Evolutionary conservation across 208 protist species (phyloP), one percentile per base, ranked within the genome.

Genomic region (Crithidia mellificae): DNA sequence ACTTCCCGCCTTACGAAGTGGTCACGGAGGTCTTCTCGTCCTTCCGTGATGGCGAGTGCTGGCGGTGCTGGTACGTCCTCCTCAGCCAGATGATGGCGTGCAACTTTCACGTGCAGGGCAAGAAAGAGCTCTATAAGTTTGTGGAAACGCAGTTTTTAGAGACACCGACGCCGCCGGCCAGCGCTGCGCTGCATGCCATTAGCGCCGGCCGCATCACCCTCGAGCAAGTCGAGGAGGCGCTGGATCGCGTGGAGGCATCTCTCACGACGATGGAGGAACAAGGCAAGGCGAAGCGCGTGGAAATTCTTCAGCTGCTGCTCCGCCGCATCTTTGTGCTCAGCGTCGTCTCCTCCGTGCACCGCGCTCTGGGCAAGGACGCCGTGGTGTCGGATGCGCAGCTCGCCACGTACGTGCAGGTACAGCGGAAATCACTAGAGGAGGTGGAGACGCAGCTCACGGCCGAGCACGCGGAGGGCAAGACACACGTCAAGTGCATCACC

Each of bases 31-130:
- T 54, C 8, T 52, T 68, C 39, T 58, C 38, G 9, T 20, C 29
- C 25, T 58, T 66, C 30, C 38, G 56, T 41, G 56, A 65, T 11
- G 46, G 56, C 14, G 63, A 76, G 17, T 39, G 47, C 30, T 76
- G 70, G 70, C 70, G 63, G 0, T 69, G 70, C 55, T 76, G 70
- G 70, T 76, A 76, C 62, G 39, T 19, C 12, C 54, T 76, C 2
- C 63, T 76, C 11, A 32, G 14, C 15, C 46, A 65, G 43, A 34
- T 44, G 43, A 76, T 76, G 70, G 61, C 49, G 39, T 70, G 62
- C 49, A 58, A 30, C 39, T 70, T 76, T 15, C 25, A 63, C 44
- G 53, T 46, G 29, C 61, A 56, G 41, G 61, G 51, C 14, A 62
- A 63, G 29, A 59, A 25, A 27, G 51, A 41, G 15, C 15, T 68